These are phyloP conservation scores for Bocquillonia castaneifolia DNA, from an alignment of 441 rosid species.

Conservation along the genomic window DNA sequence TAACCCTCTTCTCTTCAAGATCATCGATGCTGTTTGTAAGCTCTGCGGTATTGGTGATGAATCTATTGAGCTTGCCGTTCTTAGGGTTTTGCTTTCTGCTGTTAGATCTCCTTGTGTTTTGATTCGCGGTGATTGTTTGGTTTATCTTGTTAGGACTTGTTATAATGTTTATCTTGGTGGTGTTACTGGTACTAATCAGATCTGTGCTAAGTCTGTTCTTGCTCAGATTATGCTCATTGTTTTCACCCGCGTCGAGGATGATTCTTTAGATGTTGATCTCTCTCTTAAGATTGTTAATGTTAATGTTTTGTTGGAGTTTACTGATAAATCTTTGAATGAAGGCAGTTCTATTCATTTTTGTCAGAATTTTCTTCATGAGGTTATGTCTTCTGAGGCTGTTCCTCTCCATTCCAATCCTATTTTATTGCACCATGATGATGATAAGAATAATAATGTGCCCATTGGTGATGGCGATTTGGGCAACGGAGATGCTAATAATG, in stretches of 20 bases:
- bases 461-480: slow-evolving; percentile 13
- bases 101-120: slow-evolving; percentile 63
- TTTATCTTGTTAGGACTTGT: slow-evolving; percentile 73
- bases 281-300: slow-evolving; percentile 56
- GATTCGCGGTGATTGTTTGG: slow-evolving; percentile 77
- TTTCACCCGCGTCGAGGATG: slow-evolving; percentile 69
- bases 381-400: slow-evolving; percentile 51
- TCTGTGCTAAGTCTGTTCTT: slow-evolving; percentile 86
- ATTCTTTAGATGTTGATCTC: slow-evolving; percentile 43
- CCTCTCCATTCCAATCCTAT: slow-evolving; percentile 36
- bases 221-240: slow-evolving; percentile 79
- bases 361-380: slow-evolving; percentile 72
- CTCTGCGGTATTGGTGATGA: slow-evolving; percentile 69
- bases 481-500: slow-evolving; percentile 16
- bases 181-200: slow-evolving; percentile 75
- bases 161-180: slow-evolving; percentile 89
- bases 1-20: slow-evolving; percentile 29
- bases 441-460: neutral
- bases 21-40: slow-evolving; percentile 53
- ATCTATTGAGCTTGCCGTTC: slow-evolving; percentile 61
- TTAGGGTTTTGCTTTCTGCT: slow-evolving; percentile 68
- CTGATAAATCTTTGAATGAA: slow-evolving; percentile 82
- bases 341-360: slow-evolving; percentile 73
- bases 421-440: slow-evolving; percentile 10
- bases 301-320: slow-evolving; percentile 61